Conservation (phyloP, 2,329 filamentous ascomycete species). For the Fusarium anthophilum region DNA sequence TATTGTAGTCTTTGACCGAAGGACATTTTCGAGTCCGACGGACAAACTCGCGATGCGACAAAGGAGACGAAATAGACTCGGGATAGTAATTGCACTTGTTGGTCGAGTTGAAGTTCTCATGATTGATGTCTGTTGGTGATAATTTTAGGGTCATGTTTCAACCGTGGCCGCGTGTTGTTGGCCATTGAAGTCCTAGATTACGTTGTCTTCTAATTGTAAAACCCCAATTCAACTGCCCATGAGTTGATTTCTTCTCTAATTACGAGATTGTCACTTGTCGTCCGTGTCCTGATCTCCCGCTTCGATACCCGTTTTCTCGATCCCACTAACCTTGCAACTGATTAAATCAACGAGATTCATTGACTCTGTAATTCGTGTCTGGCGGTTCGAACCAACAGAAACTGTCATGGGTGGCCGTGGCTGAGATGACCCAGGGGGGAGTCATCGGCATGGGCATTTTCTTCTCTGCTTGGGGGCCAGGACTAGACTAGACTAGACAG, state of each 20-base stretch:
- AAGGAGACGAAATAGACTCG: neutral
- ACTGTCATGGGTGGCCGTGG: conserved; percentile 11
- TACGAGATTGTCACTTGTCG: conserved; percentile 11
- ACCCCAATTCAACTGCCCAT: neutral
- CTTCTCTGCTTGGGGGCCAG: neutral
- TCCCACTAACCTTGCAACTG: neutral
- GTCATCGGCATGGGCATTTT: conserved; percentile 38
- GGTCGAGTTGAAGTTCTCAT: neutral
- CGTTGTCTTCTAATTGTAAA: neutral
- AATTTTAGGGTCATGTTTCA: conserved; percentile 31
- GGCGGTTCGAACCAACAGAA: neutral
- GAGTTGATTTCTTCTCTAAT: neutral
- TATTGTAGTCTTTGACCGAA: conserved; percentile 1
- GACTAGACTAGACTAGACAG: conserved; percentile 19
- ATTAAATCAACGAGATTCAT: neutral
- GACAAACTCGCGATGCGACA: neutral
- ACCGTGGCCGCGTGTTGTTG: conserved; percentile 29
- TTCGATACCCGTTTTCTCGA: conserved; percentile 27
- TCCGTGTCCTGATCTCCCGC: conserved; percentile 18
- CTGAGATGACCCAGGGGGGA: conserved; percentile 32
- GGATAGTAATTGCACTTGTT: neutral
- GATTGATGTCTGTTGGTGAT: neutral
- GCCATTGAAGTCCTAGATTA: conserved; percentile 32
- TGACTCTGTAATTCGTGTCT: neutral
- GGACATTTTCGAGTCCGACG: neutral